Evolutionary conservation across 208 protist species (phyloP).

Genomic region (Sergeia podlipaevii): DNA sequence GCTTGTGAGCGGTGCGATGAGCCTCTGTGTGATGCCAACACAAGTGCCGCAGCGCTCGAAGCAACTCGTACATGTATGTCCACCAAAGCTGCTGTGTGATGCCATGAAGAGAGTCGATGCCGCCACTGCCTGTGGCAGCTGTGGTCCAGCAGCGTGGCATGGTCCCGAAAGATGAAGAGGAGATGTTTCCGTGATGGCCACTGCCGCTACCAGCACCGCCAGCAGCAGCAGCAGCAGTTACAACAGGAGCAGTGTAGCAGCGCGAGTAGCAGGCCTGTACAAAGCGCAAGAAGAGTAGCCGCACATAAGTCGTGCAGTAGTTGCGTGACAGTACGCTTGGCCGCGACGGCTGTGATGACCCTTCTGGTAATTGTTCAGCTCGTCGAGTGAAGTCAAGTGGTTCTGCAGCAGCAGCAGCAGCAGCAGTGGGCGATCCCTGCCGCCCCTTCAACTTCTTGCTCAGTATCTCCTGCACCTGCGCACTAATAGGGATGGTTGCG

Average conservation of each 20-base stretch:
- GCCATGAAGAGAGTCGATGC: too few relatives aligned
- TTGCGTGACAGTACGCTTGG: slow-evolving; percentile 29
- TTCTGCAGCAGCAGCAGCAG: slow-evolving; percentile 17
- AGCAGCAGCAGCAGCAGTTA: neutral
- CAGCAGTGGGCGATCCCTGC: neutral
- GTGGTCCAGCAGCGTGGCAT: too few relatives aligned
- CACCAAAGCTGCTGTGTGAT: slow-evolving; percentile 31
- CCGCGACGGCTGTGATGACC: slow-evolving; percentile 10
- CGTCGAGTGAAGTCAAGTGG: slow-evolving; percentile 21
- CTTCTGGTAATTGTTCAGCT: too few relatives aligned
- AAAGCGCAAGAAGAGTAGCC: slow-evolving; percentile 55
- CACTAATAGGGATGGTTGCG: slow-evolving; percentile 27
- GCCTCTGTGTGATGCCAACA: slow-evolving; percentile 48
- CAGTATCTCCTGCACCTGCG: slow-evolving; percentile 13
- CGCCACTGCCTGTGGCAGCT: too few relatives aligned
- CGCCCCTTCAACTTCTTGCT: slow-evolving; percentile 6
- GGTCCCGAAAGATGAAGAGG: too few relatives aligned
- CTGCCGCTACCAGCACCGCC: neutral
- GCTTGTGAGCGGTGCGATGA: slow-evolving; percentile 40
- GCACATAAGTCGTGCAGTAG: slow-evolving; percentile 52
- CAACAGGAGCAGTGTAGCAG: neutral
- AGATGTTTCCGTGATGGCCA: too few relatives aligned
- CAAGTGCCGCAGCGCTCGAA: slow-evolving; percentile 47
- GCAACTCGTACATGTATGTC: slow-evolving; percentile 39
- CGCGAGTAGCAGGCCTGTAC: slow-evolving; percentile 33